Evolutionary conservation across 2,329 filamentous ascomycete genomes (phyloP), one percentile per base, ranked within the genome.

Genomic region (Trichoderma cornu-damae): DNA sequence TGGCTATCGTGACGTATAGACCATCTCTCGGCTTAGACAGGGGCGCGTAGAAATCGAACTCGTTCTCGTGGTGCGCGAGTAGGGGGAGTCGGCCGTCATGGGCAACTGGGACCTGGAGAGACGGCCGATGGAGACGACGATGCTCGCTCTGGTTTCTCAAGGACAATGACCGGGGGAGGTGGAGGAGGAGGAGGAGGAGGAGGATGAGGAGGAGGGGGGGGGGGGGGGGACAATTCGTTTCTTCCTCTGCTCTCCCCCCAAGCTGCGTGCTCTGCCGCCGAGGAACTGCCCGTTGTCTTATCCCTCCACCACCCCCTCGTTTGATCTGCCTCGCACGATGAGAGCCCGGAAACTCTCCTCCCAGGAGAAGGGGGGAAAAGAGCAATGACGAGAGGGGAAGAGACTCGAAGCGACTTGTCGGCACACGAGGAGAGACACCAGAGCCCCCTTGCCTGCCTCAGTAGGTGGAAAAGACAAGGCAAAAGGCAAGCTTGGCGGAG

Each of bases 261-360:
- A 35, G 11, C 42, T 47, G 32, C 16, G 40, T 38, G 30, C 24
- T 47, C 40, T 37, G 16, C 40, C 43, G 26, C 52, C 42, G 12
- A 28, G 6, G 22, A 12, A 18, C 6, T 55, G 37, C 24, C 38
- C 30, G n/a, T 35, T 44, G 7, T 16, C 5, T 12, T 30, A 20
- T 30, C 52, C 52, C 52, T 55, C 52, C 52, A 30, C 52, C 52
- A 37, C 52, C 52, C 52, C 52, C 52, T n/a, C 52, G 42, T 30
- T 37, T 38, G 12, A 22, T 30, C 22, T 35, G 42, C 16, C 52
- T 55, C 52, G 32, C 52, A 16, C 38, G 46, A 8, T 18, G 22
- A 46, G 24, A 38, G 42, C 40, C n/a, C 22, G 32, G 32, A 37
- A 18, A 37, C n/a, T 37, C 2, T 18, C 18, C 46, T 43, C 44